These are phyloP conservation scores for Hyphopichia khmerensis DNA, from an alignment of 1,139 yeast genomes.

Conservation along the genomic window DNA sequence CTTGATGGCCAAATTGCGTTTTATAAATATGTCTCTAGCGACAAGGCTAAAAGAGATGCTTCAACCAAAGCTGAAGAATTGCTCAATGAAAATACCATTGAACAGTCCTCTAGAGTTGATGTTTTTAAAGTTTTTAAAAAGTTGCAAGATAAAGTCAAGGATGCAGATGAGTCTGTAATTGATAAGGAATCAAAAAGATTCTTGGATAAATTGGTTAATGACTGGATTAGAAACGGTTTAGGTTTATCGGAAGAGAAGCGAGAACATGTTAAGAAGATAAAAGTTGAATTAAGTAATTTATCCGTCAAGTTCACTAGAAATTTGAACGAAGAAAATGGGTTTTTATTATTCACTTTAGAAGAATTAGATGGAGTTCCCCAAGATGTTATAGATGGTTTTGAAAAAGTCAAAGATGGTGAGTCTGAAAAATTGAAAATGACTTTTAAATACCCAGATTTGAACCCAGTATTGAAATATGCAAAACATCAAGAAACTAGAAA, in stretches of 20 bases:
- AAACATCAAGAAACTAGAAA: constrained; percentile 62
- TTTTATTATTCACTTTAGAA: constrained; percentile 54
- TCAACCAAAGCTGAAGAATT: constrained; percentile 61
- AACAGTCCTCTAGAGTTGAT: constrained; percentile 65
- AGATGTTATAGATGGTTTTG: constrained; percentile 58
- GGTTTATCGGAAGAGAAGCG: constrained; percentile 56
- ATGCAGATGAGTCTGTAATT: constrained; percentile 20
- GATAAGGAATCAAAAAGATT: constrained; percentile 59
- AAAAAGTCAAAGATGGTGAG: constrained; percentile 42
- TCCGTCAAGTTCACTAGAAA: constrained; percentile 60
- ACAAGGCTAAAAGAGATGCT: constrained; percentile 66
- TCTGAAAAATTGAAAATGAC: constrained; percentile 59
- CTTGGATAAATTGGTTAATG: constrained; percentile 54
- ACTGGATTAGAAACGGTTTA: constrained; percentile 66
- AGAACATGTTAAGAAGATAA: constrained; percentile 54
- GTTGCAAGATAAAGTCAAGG: constrained; percentile 37
- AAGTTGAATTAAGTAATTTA: constrained; percentile 58
- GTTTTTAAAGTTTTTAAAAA: constrained; percentile 58
- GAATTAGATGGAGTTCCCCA: constrained; percentile 76
- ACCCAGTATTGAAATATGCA: constrained; percentile 76
- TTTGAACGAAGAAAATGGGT: constrained; percentile 70
- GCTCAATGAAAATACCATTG: constrained; percentile 57
- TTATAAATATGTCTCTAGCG: constrained; percentile 66
- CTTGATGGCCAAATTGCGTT: constrained; percentile 54
- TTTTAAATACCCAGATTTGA: constrained; percentile 75